Conservation (phyloP, 176 grass and related monocot species). For the Avena eriantha region DNA sequence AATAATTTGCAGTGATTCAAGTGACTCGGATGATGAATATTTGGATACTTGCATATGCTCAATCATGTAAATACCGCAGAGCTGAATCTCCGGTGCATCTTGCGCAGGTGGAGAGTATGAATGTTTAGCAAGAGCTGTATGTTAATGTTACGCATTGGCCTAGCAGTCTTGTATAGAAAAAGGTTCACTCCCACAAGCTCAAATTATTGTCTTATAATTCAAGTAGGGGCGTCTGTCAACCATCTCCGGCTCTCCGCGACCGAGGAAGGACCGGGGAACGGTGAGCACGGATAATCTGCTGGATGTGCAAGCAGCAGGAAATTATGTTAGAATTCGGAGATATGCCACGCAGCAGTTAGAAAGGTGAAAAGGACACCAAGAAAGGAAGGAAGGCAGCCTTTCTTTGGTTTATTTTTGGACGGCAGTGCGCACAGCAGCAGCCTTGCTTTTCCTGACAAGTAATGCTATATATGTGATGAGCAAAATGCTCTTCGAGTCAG, state of each 20-base stretch:
- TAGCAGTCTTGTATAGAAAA: conserved; percentile 38
- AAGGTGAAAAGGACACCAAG: background rate
- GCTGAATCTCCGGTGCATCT: conserved; percentile 31
- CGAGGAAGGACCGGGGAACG: conserved; percentile 10
- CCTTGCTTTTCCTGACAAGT: conserved; percentile 33
- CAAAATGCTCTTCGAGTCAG: conserved; percentile 20
- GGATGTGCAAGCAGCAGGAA: conserved; percentile 9
- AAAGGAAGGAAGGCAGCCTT: conserved; percentile 12
- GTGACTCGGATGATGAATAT: conserved; percentile 82
- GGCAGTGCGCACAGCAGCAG: background rate
- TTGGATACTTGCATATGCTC: conserved; percentile 81
- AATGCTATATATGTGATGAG: conserved; percentile 15
- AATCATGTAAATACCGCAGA: conserved; percentile 64
- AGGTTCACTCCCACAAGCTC: conserved; percentile 39
- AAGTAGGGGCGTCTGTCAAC: conserved; percentile 4
- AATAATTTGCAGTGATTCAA: conserved; percentile 61
- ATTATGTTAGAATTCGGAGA: conserved; percentile 29
- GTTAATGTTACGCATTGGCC: conserved; percentile 33
- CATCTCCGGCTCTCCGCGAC: background rate
- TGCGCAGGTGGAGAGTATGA: conserved; percentile 34
- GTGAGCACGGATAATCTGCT: conserved; percentile 10
- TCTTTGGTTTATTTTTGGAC: conserved; percentile 9
- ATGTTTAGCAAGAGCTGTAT: conserved; percentile 45
- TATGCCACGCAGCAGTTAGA: conserved; percentile 32
- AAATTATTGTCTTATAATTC: background rate